Evolutionary conservation across 805 yeast species (phyloP).

Genomic region (Zygotorulaspora danielsina): DNA sequence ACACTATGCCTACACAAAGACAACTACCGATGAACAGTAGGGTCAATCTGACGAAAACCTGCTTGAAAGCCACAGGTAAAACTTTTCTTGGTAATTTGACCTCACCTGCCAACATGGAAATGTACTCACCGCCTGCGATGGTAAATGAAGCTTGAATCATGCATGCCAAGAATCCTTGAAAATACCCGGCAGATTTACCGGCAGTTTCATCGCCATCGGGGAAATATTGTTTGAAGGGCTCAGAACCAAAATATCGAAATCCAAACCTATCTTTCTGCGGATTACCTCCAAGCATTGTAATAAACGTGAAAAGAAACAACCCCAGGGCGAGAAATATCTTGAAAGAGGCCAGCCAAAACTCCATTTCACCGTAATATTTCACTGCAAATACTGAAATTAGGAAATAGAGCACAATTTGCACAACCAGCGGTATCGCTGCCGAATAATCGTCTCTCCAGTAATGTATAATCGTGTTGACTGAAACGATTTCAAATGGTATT

Average conservation of each 20-base stretch:
- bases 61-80: slow-evolving; percentile 74
- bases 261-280: slow-evolving; percentile 64
- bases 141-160: slow-evolving; percentile 70
- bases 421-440: slow-evolving; percentile 63
- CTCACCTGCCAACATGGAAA: slow-evolving; percentile 83
- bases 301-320: slow-evolving; percentile 65
- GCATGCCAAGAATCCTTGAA: slow-evolving; percentile 69
- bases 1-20: slow-evolving; percentile 70
- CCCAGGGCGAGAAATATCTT: slow-evolving; percentile 75
- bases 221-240: slow-evolving; percentile 53
- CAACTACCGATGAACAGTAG: slow-evolving; percentile 71
- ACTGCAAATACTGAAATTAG: slow-evolving; percentile 70
- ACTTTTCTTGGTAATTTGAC: slow-evolving; percentile 64
- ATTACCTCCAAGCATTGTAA: slow-evolving; percentile 86
- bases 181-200: slow-evolving; percentile 45
- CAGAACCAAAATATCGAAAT: slow-evolving; percentile 51
- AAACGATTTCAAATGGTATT: slow-evolving; percentile 79
- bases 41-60: slow-evolving; percentile 64
- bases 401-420: slow-evolving; percentile 62
- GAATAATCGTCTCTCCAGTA: slow-evolving; percentile 76
- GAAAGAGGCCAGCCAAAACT: slow-evolving; percentile 72
- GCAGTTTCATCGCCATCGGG: slow-evolving; percentile 41
- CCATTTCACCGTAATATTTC: slow-evolving; percentile 71
- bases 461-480: slow-evolving; percentile 73
- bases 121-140: slow-evolving; percentile 82